Evolutionary conservation across 129 eudicot species (phyloP).

Genomic region (Artemisia argyi): DNA sequence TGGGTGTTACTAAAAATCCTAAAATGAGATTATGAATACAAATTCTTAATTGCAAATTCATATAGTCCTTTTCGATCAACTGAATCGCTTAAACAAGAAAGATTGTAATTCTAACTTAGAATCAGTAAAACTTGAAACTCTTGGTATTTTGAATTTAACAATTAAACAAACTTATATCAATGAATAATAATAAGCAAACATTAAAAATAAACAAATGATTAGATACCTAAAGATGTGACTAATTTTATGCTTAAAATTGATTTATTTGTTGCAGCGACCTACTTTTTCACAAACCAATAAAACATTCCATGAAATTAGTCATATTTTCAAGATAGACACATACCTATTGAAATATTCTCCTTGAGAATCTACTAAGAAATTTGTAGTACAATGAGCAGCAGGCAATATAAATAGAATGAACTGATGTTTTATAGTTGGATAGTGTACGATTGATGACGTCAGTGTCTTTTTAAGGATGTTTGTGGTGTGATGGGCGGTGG

Average conservation of each 20-base stretch:
- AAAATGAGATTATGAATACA: too few species aligned
- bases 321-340: too few species aligned
- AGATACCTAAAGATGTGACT: not conserved
- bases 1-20: too few species aligned
- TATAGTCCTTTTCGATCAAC: not conserved
- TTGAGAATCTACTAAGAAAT: too few species aligned
- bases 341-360: constrained; percentile 12
- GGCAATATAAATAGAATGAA: not conserved
- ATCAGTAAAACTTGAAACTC: not conserved
- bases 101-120: too few species aligned
- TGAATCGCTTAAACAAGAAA: not conserved
- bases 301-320: too few species aligned
- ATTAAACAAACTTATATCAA: constrained; percentile 9
- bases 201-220: not conserved
- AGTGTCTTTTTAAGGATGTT: not conserved
- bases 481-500: not conserved
- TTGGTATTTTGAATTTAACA: not conserved
- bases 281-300: too few species aligned
- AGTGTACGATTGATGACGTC: not conserved
- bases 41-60: too few species aligned
- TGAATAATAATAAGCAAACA: not conserved
- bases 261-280: too few species aligned
- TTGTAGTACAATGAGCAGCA: not conserved
- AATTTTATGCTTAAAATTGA: too few species aligned
- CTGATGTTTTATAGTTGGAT: not conserved